Evolutionary conservation across 2,329 filamentous ascomycete species (phyloP), one percentile per base, ranked within the genome.

Genomic region (Cladosporium sp.): DNA sequence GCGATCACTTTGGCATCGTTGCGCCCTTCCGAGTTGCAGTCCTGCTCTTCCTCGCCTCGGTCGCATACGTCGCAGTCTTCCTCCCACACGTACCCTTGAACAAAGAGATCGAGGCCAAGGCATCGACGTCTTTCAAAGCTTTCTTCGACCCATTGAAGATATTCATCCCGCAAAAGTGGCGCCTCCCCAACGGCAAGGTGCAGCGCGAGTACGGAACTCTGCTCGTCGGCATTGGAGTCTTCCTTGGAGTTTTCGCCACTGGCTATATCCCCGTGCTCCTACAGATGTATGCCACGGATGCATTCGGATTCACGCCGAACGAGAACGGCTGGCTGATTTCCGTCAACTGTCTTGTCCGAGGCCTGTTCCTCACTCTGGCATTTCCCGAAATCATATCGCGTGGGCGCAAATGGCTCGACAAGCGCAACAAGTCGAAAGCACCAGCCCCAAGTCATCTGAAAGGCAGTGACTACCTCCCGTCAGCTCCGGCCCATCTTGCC

Each of bases 231-330:
- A 77, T 82, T 0, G 89, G 89, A 1, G 87, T 90, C 2, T 92
- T 90, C 66, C 77, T 90, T 0, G 88, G 86, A 0, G 88, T 91
- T 73, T 81, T 91, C 1, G 88, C 89, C 0, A 91, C 89, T 0
- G 88, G 87, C 1, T 92, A 90, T 65, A 88, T 89, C 0, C 86
- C 87, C 0, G 80, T 86, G 0, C 78, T 92, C 12, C 76, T 84
- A 0, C 82, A 84, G 64, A 81, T 83, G 78, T 84, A 82, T 70
- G 76, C 80, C 5, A 83, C 81, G 0, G 78, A 81, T 30, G 73
- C 78, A 2, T 82, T 82, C 66, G 74, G 74, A 7, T 84, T 83
- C 64, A 78, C 78, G 4, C 80, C 80, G 0, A 78, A 72, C 10
- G 79, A 80, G 59, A 84, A 84, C 61, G 80, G 81, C 1, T 78